phyloP scores from a whole-genome alignment of 2,329 filamentous ascomycete genomes.

The Xylaria sp. region DNA sequence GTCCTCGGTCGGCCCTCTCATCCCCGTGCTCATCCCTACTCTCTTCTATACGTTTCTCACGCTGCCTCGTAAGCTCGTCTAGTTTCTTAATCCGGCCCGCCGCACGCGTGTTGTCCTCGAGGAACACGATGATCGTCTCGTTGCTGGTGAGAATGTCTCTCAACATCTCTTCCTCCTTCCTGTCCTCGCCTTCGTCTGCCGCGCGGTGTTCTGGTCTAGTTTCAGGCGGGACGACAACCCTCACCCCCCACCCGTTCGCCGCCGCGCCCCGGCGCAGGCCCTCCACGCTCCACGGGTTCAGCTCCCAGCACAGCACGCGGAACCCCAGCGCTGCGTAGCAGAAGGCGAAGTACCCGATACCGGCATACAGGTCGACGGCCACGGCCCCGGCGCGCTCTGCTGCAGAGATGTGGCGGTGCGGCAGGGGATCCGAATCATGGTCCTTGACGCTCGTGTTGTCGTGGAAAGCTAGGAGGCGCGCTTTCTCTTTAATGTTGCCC shows the following conservation, averaged over 20 bases:
- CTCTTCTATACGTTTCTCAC: not conserved
- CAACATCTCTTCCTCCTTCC: slow-evolving; percentile 49
- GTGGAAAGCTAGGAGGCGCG: slow-evolving; percentile 72
- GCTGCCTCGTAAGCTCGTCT: slow-evolving; percentile 42
- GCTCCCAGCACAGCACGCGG: slow-evolving; percentile 85
- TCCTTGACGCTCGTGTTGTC: slow-evolving; percentile 40
- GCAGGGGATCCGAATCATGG: not conserved
- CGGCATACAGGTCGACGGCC: slow-evolving; percentile 87
- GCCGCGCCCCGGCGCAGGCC: slow-evolving; percentile 80
- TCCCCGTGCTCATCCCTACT: not conserved
- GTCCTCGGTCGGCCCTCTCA: slow-evolving; percentile 46
- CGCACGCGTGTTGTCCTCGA: slow-evolving; percentile 73
- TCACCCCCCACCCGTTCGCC: slow-evolving; percentile 73
- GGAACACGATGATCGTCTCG: slow-evolving; percentile 72
- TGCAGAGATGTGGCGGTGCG: slow-evolving; percentile 29
- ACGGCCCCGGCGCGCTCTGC: slow-evolving; percentile 48
- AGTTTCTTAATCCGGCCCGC: slow-evolving; percentile 54
- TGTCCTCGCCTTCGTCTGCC: slow-evolving; percentile 27
- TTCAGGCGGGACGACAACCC: slow-evolving; percentile 58
- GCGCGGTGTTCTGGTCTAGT: too few species aligned
- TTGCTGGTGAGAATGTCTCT: slow-evolving; percentile 54
- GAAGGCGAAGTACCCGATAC: slow-evolving; percentile 95
- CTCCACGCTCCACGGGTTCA: slow-evolving; percentile 90
- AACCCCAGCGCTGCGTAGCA: slow-evolving; percentile 80
- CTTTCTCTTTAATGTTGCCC: slow-evolving; percentile 91